A percentile compares a stretch with the other conserved stretches of the same genome.
These are phyloP conservation scores for Pistacia integerrima DNA, from an alignment of 345 rosid species.

Conservation along the genomic window DNA sequence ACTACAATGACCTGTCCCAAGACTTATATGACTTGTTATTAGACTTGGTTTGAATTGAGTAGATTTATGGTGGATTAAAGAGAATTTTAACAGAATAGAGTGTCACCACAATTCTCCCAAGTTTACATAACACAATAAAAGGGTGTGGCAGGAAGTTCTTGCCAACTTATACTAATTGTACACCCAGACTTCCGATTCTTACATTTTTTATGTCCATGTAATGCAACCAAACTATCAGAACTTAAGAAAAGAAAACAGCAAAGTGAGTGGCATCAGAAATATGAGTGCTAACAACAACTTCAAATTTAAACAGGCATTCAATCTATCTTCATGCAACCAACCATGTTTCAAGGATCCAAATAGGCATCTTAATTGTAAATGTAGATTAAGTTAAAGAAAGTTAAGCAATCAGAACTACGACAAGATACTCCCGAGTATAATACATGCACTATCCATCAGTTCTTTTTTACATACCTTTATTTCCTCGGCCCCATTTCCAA, in stretches of 20 bases:
- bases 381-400: neutral
- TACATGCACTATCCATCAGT: neutral
- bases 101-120: too few relatives aligned
- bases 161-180: neutral
- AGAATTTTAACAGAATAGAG: too few relatives aligned
- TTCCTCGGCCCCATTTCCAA: slow-evolving; percentile 64
- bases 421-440: neutral
- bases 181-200: neutral
- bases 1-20: neutral
- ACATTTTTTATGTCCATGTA: neutral
- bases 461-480: slow-evolving; percentile 54
- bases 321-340: neutral
- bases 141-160: neutral
- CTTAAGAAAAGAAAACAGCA: neutral
- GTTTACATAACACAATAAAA: neutral
- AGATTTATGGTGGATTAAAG: too few relatives aligned
- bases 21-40: neutral
- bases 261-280: neutral
- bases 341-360: neutral
- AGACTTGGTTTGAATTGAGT: neutral
- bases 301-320: neutral
- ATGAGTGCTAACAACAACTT: neutral
- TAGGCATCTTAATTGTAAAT: neutral
- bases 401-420: neutral
- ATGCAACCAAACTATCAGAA: neutral